phyloP scores from a whole-genome alignment of 805 yeast species.

The Candida koratica region DNA sequence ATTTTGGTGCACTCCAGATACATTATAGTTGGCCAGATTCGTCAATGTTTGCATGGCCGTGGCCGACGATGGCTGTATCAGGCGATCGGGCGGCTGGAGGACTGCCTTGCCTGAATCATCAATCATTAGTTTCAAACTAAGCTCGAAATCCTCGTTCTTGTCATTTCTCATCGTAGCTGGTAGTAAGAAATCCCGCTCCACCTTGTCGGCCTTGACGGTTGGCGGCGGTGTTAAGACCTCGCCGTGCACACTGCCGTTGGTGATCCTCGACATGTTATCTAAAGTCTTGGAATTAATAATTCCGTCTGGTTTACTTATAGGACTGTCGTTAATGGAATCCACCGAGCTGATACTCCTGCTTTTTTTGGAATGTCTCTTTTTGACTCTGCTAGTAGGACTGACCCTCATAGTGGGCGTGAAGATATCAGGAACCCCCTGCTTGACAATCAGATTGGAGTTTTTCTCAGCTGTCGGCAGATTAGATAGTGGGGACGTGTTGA shows the following conservation, averaged over 20 bases:
- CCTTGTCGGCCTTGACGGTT: constrained; percentile 6
- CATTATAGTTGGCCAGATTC: not conserved
- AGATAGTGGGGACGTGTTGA: constrained; percentile 35
- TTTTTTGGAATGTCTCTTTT: constrained; percentile 8
- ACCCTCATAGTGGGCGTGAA: constrained; percentile 44
- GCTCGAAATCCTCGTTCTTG: constrained; percentile 17
- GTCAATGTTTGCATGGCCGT: not conserved
- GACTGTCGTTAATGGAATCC: constrained; percentile 12
- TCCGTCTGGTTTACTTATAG: constrained; percentile 11
- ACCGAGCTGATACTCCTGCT: constrained; percentile 10
- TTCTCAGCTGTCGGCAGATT: constrained; percentile 38
- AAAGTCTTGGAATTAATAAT: constrained; percentile 30
- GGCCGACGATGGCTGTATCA: not conserved
- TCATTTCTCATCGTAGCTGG: constrained; percentile 14
- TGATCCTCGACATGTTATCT: constrained; percentile 32
- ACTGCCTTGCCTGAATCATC: constrained; percentile 42
- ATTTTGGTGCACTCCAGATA: constrained; percentile 2
- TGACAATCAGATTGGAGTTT: constrained; percentile 34
- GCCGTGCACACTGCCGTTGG: constrained; percentile 11
- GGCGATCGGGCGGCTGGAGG: constrained; percentile 15
- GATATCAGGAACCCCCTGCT: constrained; percentile 40
- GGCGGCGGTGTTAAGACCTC: constrained; percentile 15
- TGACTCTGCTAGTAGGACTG: constrained; percentile 9
- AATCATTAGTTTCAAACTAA: constrained; percentile 33
- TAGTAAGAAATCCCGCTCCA: constrained; percentile 13